Percentiles rank a stretch among this genome's conserved stretches.
phyloP scores from a whole-genome alignment of 1,139 yeast genomes.

The Geotrichum phurueaensis region DNA sequence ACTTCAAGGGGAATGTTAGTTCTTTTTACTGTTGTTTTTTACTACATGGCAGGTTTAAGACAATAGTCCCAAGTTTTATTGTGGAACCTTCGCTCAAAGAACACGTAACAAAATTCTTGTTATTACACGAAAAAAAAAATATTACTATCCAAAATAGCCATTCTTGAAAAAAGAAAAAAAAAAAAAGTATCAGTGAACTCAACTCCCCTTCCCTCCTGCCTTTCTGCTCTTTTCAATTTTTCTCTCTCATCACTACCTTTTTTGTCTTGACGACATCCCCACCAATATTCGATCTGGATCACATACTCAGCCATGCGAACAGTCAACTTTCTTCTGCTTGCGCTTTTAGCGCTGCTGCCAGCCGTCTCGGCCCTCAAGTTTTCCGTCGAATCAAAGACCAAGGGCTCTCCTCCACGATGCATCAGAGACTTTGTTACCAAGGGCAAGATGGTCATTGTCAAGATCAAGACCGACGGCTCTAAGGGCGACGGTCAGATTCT shows the following conservation, averaged over 20 bases:
- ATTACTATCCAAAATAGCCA: background rate
- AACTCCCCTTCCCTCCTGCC: background rate
- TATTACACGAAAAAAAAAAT: background rate
- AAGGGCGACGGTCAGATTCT: constrained; percentile 82
- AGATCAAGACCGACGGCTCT: constrained; percentile 64
- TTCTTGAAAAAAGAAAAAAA: background rate
- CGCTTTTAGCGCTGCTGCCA: constrained; percentile 22
- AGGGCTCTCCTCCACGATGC: constrained; percentile 49
- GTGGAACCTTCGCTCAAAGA: background rate
- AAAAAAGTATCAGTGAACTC: background rate
- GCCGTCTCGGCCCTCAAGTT: constrained; percentile 33
- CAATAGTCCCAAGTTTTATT: no score
- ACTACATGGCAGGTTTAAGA: background rate
- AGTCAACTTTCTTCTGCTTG: constrained; percentile 14
- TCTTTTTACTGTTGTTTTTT: background rate
- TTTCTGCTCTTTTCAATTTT: background rate
- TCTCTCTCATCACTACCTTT: background rate
- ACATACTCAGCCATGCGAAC: constrained; percentile 1
- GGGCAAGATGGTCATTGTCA: constrained; percentile 80
- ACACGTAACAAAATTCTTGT: background rate
- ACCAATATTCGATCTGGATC: background rate
- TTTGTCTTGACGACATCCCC: background rate
- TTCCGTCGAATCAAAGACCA: constrained; percentile 32
- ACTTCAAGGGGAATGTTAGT: no score
- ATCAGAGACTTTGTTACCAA: constrained; percentile 83